phyloP scores from a whole-genome alignment of 2,329 filamentous ascomycete species.

The Aplosporella prunicola region DNA sequence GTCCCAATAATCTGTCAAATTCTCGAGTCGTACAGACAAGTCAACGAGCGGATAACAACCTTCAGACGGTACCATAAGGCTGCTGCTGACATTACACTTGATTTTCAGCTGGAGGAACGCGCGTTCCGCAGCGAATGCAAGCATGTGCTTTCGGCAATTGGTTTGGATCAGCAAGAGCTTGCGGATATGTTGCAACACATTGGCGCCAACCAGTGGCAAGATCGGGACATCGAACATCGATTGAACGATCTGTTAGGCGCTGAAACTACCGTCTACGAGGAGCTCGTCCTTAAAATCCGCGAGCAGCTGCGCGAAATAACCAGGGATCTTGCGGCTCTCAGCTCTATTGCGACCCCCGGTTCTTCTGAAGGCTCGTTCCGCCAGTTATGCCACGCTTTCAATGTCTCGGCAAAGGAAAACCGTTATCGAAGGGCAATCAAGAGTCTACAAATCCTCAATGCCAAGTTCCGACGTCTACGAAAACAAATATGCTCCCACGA shows the following conservation, averaged over 20 bases:
- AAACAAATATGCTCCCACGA: constrained; percentile 8
- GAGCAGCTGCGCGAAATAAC: constrained; percentile 12
- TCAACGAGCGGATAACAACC: constrained; percentile 12
- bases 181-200: constrained; percentile 5
- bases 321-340: constrained; percentile 8
- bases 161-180: constrained; percentile 14
- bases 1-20: constrained; percentile 18
- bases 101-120: constrained; percentile 14
- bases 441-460: constrained; percentile 12
- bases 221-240: constrained; percentile 8
- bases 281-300: constrained; percentile 10
- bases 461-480: constrained; percentile 8
- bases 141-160: constrained; percentile 14
- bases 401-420: constrained; percentile 11
- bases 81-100: constrained; percentile 13
- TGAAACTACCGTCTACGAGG: constrained; percentile 12
- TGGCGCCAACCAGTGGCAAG: constrained; percentile 4
- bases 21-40: constrained; percentile 15
- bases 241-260: constrained; percentile 10
- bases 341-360: background rate
- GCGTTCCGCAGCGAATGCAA: constrained; percentile 19
- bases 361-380: background rate
- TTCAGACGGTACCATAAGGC: constrained; percentile 17
- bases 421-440: constrained; percentile 7
- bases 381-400: constrained; percentile 7